Base-by-base conservation (phyloP, 129 eudicot genomes). In the Centrapalus pauciflorus region DNA sequence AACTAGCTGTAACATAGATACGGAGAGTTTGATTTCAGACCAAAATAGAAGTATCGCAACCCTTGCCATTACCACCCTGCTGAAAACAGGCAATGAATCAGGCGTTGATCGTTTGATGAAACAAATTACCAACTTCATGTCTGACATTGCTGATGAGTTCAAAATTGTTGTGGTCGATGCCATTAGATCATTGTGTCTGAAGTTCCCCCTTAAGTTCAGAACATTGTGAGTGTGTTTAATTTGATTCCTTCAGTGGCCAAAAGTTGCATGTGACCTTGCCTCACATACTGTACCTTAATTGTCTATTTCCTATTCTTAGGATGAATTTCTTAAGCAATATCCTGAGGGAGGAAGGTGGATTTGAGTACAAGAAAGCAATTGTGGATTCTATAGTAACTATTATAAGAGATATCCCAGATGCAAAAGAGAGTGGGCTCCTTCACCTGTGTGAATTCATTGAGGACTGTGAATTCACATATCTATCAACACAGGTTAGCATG, bases 121-220 rank as follows among this genome's bases (percentile, higher is more conserved):
- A 66, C 98, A 92, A 83, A 92, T 92, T 27, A 92, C 96, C 8
- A 92, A 83, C 76, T 92, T 92, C 70, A 92, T 92, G 98, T 88
- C 98, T 28, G 98, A 92, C 66, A 92, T 92, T 77, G 96, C 98
- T 33, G 98, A 92, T 45, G 98, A 92, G 84, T 92, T 92, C 79
- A 92, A 92, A 79, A 92, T 92, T 54, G 98, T 92, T 40, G 98
- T 92, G 71, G 98, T 92, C 34, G 96, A 92, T 77, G 98, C 98
- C 49, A 88, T 92, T 48, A 85, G 96, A 78, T 92, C 98, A 9
- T 69, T 92, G 71, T 92, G 98, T 71, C 64, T 92, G 76, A 92
- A 92, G 83, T 92, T 92, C 84, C 98, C 98, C 23, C 89, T 92
- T 20, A 92, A 92, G 70, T 92, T 76, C 81, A 92, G 96, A 88